These are phyloP conservation scores for Lactarius evosmus DNA, from an alignment of 768 basidiomycete genomes.

Conservation along the genomic window DNA sequence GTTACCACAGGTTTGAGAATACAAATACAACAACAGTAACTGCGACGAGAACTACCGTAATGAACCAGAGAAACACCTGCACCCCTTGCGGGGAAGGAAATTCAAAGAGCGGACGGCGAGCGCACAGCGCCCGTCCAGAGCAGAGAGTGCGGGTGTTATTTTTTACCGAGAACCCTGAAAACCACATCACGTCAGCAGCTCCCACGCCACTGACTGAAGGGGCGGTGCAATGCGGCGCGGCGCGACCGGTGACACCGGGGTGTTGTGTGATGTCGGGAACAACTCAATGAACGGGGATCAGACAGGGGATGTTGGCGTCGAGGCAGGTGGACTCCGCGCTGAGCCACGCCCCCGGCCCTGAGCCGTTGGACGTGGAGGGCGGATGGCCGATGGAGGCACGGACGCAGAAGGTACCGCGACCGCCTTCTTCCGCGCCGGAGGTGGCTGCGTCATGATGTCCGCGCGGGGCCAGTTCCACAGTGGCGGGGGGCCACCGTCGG, in stretches of 20 bases:
- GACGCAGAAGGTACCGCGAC: not conserved
- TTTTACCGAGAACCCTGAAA: too few species aligned
- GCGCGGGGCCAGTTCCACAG: constrained; percentile 27
- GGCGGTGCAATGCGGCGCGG: not conserved
- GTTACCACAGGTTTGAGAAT: not conserved
- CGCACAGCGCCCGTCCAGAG: constrained; percentile 17
- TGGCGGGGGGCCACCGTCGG: constrained; percentile 14
- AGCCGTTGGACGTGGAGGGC: not conserved
- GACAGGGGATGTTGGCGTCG: not conserved
- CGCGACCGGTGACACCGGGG: not conserved
- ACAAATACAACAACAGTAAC: not conserved
- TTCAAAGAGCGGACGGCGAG: constrained; percentile 15
- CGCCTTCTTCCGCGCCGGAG: constrained; percentile 1
- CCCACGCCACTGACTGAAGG: not conserved
- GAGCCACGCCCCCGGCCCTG: not conserved
- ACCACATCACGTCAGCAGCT: not conserved
- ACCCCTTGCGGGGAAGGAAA: not conserved
- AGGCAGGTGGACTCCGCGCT: not conserved
- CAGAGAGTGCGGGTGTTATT: not conserved
- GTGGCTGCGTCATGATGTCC: constrained; percentile 26
- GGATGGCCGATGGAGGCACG: not conserved
- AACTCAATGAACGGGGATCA: not conserved
- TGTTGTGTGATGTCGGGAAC: not conserved
- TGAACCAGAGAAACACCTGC: not conserved
- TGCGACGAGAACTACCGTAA: not conserved